phyloP scores from a whole-genome alignment of 2,329 filamentous ascomycete species.

The Calonectria multiphialidica region DNA sequence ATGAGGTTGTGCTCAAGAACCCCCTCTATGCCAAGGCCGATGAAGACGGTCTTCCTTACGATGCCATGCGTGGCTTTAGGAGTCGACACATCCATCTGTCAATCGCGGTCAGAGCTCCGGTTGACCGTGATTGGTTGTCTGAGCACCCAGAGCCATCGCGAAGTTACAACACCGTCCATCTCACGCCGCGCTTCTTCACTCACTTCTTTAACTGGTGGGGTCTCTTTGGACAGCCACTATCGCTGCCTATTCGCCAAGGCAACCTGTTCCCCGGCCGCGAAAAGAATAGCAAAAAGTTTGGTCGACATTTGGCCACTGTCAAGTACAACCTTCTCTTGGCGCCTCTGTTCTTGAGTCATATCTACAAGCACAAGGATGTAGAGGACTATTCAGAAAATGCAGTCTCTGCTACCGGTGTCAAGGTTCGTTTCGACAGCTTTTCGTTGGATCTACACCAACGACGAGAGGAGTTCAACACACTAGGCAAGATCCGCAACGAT shows the following conservation, averaged over 20 bases:
- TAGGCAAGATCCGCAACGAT: slow-evolving; percentile 80
- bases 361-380: slow-evolving; percentile 97
- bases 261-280: slow-evolving; percentile 91
- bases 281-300: slow-evolving; percentile 99
- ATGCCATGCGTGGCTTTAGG: slow-evolving; percentile 96
- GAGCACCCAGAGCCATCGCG: slow-evolving; percentile 80
- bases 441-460: slow-evolving; percentile 97
- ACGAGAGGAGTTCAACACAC: slow-evolving; percentile 89
- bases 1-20: slow-evolving; percentile 87
- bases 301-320: slow-evolving; percentile 95
- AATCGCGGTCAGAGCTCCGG: slow-evolving; percentile 88
- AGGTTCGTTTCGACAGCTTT: slow-evolving; percentile 95
- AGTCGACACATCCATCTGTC: slow-evolving; percentile 98
- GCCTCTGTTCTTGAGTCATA: slow-evolving; percentile 93
- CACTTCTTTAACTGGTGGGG: slow-evolving; percentile 99
- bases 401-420: slow-evolving; percentile 94
- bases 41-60: slow-evolving; percentile 73
- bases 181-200: slow-evolving; percentile 96
- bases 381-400: slow-evolving; percentile 83
- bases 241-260: slow-evolving; percentile 92
- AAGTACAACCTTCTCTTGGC: slow-evolving; percentile 96
- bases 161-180: slow-evolving; percentile 96
- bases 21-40: slow-evolving; percentile 76
- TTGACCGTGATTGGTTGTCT: slow-evolving; percentile 87
- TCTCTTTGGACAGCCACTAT: slow-evolving; percentile 94